Evolutionary conservation across 306 rosid species (phyloP).

Genomic region (Astragalus glycyphyllos): DNA sequence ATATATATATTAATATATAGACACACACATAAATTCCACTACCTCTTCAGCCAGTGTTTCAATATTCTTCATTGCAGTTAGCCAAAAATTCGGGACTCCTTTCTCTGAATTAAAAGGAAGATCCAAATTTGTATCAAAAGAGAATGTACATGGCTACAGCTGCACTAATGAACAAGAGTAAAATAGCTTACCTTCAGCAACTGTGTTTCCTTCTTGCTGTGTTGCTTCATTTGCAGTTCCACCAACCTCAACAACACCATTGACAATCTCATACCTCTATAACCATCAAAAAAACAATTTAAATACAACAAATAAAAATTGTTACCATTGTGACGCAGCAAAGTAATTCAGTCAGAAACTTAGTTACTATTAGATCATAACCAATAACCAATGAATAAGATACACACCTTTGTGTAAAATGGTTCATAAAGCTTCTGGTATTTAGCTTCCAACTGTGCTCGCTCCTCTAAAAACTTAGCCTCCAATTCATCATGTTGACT

Average conservation of each 20-base stretch:
- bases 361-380: slow-evolving; percentile 17
- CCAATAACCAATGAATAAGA: slow-evolving; percentile 21
- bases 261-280: slow-evolving; percentile 63
- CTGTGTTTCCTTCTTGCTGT: slow-evolving; percentile 41
- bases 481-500: slow-evolving; percentile 46
- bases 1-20: too few species aligned
- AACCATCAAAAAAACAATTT: slow-evolving; percentile 35
- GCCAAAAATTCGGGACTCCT: slow-evolving; percentile 68
- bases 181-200: slow-evolving; percentile 41
- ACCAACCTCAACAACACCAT: slow-evolving; percentile 54
- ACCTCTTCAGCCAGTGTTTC: slow-evolving; percentile 57
- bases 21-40: slow-evolving; percentile 8
- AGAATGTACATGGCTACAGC: slow-evolving; percentile 17
- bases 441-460: slow-evolving; percentile 57
- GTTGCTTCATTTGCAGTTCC: slow-evolving; percentile 46
- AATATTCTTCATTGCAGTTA: slow-evolving; percentile 57
- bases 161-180: slow-evolving; percentile 14
- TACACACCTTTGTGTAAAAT: slow-evolving; percentile 54
- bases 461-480: slow-evolving; percentile 57
- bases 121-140: slow-evolving; percentile 37
- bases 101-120: slow-evolving; percentile 46
- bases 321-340: slow-evolving; percentile 31
- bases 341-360: neutral
- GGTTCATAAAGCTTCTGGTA: slow-evolving; percentile 57
- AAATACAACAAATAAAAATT: slow-evolving; percentile 17